phyloP scores from a whole-genome alignment of 2,329 filamentous ascomycete species.

The Sporothrix luriei region DNA sequence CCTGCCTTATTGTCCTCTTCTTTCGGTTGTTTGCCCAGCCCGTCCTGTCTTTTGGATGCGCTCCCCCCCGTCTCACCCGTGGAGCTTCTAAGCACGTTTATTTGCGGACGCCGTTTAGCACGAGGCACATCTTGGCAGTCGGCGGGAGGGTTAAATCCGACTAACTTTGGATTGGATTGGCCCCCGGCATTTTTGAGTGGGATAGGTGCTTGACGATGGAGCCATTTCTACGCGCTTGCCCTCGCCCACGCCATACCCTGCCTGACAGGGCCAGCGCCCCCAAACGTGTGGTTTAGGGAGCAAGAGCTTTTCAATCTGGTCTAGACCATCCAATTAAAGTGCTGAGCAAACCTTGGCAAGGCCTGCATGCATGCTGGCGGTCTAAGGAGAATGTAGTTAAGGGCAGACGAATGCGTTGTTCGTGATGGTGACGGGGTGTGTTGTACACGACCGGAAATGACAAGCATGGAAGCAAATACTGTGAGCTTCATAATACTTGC shows the following conservation, averaged over 20 bases:
- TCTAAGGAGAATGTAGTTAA: neutral
- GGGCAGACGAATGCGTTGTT: neutral
- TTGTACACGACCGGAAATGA: neutral
- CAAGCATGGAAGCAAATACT: neutral
- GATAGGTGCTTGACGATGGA: neutral
- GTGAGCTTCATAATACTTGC: neutral
- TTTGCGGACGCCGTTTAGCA: slow-evolving; percentile 20
- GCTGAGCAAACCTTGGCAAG: neutral
- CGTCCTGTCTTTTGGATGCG: neutral
- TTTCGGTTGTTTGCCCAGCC: neutral
- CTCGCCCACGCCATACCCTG: neutral
- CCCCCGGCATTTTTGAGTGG: neutral
- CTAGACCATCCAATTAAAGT: neutral
- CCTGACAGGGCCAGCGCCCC: slow-evolving; percentile 9
- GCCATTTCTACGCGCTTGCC: slow-evolving; percentile 5
- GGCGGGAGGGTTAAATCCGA: neutral
- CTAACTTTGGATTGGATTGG: neutral
- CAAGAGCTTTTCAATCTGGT: neutral
- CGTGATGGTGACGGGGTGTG: neutral
- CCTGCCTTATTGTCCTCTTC: neutral
- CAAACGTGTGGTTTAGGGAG: neutral
- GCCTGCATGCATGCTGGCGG: neutral
- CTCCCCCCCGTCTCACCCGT: slow-evolving; percentile 11
- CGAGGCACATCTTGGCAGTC: neutral
- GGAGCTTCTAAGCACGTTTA: slow-evolving; percentile 26